Base-by-base conservation (phyloP, 2,329 filamentous ascomycete species). In the Ophiosphaerella korrae region DNA sequence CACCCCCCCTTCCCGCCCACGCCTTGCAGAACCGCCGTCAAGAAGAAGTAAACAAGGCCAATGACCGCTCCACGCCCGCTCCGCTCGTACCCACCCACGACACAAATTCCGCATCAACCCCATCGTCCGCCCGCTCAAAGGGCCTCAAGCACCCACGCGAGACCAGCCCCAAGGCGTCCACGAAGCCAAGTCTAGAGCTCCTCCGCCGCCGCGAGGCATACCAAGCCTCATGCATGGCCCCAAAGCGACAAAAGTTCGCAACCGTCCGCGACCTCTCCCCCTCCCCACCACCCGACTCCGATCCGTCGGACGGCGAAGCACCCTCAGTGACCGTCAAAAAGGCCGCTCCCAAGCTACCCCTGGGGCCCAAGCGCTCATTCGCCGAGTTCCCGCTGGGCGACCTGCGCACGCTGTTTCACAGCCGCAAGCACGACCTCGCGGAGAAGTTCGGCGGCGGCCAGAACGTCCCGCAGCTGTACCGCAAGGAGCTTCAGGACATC, bases 401-500 rank as follows among this genome's bases (percentile, higher is more conserved):
- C 12, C 31, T 48, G 3, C 18, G 38, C 14, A n/a, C 21, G 11
- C 14, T 21, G n/a, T 48, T 42, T 32, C 26, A 42, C 3, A 5
- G 13, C 13, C 45, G 45, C 32, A 42, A 31, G 12, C 13, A 16
- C 14, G 18, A 48, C 13, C 38, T 48, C 12, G 16, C 42, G n/a
- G 14, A 13, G 13, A 42, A 14, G 3, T 48, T 42, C 16, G 45
- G 39, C 23, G 38, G 21, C 16, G 26, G 29, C n/a, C 13, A 14
- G 2, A 42, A 42, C n/a, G 39, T 48, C 6, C 45, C 45, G 3
- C 13, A 42, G 38, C n/a, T 16, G n/a, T 48, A 48, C 18, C 38
- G 45, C 11, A 18, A 36, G 31, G 38, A 48, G 38, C 42, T 48
- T 32, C 38, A 42, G 45, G 26, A 13, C 13, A 26, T 48, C 31